Percentiles rank a stretch among this genome's conserved stretches.
Conservation (phyloP, 768 basidiomycete species). For the Lactarius deliciosus region DNA sequence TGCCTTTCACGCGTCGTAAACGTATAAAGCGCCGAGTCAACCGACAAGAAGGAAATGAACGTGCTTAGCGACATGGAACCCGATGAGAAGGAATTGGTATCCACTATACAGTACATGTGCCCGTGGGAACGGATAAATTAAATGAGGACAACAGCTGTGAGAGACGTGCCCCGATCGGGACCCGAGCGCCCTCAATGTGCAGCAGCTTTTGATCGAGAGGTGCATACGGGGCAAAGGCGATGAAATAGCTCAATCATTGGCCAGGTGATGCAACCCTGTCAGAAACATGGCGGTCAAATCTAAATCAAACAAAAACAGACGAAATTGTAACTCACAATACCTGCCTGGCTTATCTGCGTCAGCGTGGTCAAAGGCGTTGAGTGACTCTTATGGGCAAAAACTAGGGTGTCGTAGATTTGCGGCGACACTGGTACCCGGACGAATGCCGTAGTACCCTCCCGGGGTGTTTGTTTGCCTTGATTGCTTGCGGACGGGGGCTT, state of each 20-base stretch:
- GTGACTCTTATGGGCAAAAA: conserved; percentile 64
- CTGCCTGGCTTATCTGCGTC: conserved; percentile 52
- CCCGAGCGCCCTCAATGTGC: conserved; percentile 29
- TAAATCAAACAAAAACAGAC: background rate
- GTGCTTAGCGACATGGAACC: conserved; percentile 21
- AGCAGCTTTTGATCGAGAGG: conserved; percentile 41
- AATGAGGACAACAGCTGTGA: conserved; percentile 12
- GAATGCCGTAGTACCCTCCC: conserved; percentile 45
- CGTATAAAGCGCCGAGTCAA: conserved; percentile 13
- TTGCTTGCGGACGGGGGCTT: conserved; percentile 23
- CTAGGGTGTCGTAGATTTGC: conserved; percentile 68
- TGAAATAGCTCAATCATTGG: conserved; percentile 71
- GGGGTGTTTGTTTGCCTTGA: conserved; percentile 30
- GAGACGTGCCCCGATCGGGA: conserved; percentile 20
- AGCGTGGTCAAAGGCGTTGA: conserved; percentile 54
- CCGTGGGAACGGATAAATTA: conserved; percentile 28
- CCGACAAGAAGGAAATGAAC: conserved; percentile 13
- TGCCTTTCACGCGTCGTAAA: conserved; percentile 15
- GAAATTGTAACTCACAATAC: conserved; percentile 50
- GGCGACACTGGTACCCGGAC: conserved; percentile 63
- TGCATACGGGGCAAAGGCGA: conserved; percentile 58
- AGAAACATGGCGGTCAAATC: conserved; percentile 10
- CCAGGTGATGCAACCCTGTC: conserved; percentile 67
- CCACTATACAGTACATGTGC: conserved; percentile 26
- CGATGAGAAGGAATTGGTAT: conserved; percentile 28